Evolutionary conservation across 345 rosid genomes (phyloP).

Genomic region (Ricinus communis): DNA sequence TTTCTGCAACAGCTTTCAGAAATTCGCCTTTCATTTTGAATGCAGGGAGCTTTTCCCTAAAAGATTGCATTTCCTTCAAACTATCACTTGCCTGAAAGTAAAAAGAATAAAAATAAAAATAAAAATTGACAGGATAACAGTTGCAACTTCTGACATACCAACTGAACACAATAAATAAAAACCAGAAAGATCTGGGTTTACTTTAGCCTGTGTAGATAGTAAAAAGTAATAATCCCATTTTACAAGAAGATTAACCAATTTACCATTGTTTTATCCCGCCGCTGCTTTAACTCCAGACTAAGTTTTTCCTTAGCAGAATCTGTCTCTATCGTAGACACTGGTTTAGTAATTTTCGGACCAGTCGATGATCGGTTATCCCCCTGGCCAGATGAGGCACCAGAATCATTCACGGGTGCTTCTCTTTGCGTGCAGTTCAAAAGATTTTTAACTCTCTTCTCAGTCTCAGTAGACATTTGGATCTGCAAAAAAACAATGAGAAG

Average conservation of each 20-base stretch:
- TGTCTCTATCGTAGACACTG: slow-evolving; percentile 31
- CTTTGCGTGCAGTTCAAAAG: slow-evolving; percentile 60
- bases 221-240: background rate
- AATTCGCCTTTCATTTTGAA: slow-evolving; percentile 72
- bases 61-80: slow-evolving; percentile 61
- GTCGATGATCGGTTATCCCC: slow-evolving; percentile 35
- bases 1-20: slow-evolving; percentile 68
- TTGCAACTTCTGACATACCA: background rate
- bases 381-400: slow-evolving; percentile 35
- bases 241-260: slow-evolving; percentile 7
- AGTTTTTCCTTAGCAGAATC: slow-evolving; percentile 56
- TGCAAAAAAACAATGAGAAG: slow-evolving; percentile 34
- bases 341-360: slow-evolving; percentile 34
- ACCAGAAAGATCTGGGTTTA: slow-evolving; percentile 5
- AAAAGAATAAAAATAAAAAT: no score
- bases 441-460: slow-evolving; percentile 75
- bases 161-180: background rate
- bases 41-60: slow-evolving; percentile 89
- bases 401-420: slow-evolving; percentile 36
- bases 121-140: slow-evolving; percentile 4
- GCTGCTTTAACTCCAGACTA: slow-evolving; percentile 65
- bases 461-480: slow-evolving; percentile 89
- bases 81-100: slow-evolving; percentile 50
- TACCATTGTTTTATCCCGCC: slow-evolving; percentile 72
- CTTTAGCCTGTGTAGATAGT: background rate